These are phyloP conservation scores for Aethionema arabicum DNA, from an alignment of 345 rosid genomes.

Conservation along the genomic window DNA sequence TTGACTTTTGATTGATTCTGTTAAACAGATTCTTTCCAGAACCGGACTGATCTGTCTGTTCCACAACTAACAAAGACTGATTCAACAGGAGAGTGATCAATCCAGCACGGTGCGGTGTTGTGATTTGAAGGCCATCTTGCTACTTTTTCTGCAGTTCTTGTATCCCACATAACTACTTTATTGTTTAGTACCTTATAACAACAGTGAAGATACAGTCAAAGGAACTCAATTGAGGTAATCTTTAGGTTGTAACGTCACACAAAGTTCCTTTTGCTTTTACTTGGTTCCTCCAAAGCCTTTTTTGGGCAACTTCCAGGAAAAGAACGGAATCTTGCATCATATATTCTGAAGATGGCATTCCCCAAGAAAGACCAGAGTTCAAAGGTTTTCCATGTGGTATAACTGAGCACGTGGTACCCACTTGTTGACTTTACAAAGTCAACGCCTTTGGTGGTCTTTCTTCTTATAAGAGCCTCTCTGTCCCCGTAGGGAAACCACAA, in stretches of 20 bases:
- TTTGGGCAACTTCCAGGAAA: too few relatives aligned
- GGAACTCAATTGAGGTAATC: constrained; percentile 13
- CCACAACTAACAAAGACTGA: constrained; percentile 40
- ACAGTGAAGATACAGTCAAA: not conserved
- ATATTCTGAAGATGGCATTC: too few relatives aligned
- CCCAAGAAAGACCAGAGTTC: constrained; percentile 1
- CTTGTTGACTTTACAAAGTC: constrained; percentile 17
- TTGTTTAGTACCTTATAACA: constrained; percentile 28
- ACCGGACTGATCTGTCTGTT: constrained; percentile 33
- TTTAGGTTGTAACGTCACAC: constrained; percentile 7
- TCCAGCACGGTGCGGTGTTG: constrained; percentile 72
- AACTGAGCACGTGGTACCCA: constrained; percentile 9
- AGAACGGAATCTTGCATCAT: too few relatives aligned
- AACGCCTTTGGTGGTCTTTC: constrained; percentile 7
- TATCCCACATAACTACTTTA: constrained; percentile 82
- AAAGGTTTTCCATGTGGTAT: constrained; percentile 6
- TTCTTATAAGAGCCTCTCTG: constrained; percentile 16
- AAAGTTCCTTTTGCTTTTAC: too few relatives aligned
- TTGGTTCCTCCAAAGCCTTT: too few relatives aligned
- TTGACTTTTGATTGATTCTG: constrained; percentile 12
- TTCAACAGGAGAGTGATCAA: constrained; percentile 74
- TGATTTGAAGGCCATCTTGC: constrained; percentile 80
- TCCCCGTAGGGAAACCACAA: constrained; percentile 12
- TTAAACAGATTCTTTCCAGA: constrained; percentile 35
- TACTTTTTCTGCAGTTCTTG: constrained; percentile 65